Percentiles rank a stretch among this genome's conserved stretches.
phyloP scores from a whole-genome alignment of 2,329 filamentous ascomycete genomes.

The Alternaria incomplexa region DNA sequence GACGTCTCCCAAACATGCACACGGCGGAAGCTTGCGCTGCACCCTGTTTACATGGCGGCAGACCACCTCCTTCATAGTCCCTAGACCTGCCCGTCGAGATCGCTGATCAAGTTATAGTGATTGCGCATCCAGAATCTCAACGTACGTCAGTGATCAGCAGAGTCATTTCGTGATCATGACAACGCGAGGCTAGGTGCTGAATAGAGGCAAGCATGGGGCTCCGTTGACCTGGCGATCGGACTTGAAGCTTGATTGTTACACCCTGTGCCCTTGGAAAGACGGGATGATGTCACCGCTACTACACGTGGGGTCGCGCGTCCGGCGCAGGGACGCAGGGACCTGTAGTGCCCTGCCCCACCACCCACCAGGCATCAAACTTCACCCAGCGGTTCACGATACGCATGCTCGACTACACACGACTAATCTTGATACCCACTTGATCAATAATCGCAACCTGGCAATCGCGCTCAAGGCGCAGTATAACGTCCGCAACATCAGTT shows the following conservation, averaged over 20 bases:
- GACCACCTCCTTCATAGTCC: not conserved
- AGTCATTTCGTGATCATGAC: not conserved
- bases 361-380: not conserved
- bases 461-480: not conserved
- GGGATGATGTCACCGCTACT: conserved; percentile 26
- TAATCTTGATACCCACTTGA: not conserved
- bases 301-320: conserved; percentile 16
- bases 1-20: not conserved
- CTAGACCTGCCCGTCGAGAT: not conserved
- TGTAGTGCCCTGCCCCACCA: conserved; percentile 12
- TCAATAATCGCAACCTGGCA: not conserved
- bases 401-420: not conserved
- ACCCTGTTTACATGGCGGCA: not conserved
- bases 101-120: not conserved
- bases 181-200: not conserved
- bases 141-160: conserved; percentile 11
- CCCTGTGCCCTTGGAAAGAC: not conserved
- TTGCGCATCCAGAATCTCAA: not conserved
- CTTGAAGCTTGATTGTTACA: conserved; percentile 16
- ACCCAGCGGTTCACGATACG: not conserved
- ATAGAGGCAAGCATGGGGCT: not conserved
- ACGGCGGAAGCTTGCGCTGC: not conserved
- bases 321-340: conserved; percentile 20
- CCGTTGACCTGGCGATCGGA: conserved; percentile 2
- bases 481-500: not conserved